phyloP scores from a whole-genome alignment of 805 yeast genomes.

The Tetrapisispora arboricola region DNA sequence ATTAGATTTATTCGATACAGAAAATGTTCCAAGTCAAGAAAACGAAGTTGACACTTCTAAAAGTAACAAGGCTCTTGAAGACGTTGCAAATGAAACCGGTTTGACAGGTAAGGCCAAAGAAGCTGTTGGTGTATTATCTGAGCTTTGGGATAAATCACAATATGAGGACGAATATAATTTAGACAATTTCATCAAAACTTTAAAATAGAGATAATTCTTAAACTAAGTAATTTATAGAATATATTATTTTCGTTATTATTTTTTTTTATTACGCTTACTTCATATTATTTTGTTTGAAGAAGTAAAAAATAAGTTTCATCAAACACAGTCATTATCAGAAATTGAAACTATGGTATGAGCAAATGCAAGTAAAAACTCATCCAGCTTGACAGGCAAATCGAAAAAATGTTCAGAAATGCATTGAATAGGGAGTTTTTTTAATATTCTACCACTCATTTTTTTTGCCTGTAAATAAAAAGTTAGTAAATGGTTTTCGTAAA shows the following conservation, averaged over 20 bases:
- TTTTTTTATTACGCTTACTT: neutral
- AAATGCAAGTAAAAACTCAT: slow-evolving; percentile 19
- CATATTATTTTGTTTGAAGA: too few relatives aligned
- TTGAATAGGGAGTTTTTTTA: slow-evolving; percentile 21
- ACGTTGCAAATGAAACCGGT: slow-evolving; percentile 52
- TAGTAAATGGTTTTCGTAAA: slow-evolving; percentile 9
- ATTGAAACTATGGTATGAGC: slow-evolving; percentile 5
- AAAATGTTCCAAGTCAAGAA: slow-evolving; percentile 39
- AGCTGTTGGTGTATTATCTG: slow-evolving; percentile 80
- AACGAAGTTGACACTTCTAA: slow-evolving; percentile 26
- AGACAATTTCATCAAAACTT: slow-evolving; percentile 80
- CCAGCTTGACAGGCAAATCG: slow-evolving; percentile 17
- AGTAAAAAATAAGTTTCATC: neutral
- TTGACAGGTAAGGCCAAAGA: slow-evolving; percentile 78
- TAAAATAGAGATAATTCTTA: slow-evolving; percentile 31
- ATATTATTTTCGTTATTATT: slow-evolving; percentile 3
- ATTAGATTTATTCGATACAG: slow-evolving; percentile 76
- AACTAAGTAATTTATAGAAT: neutral
- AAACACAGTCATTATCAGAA: neutral
- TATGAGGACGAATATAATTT: slow-evolving; percentile 95
- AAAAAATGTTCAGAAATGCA: slow-evolving; percentile 23
- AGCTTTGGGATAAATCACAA: slow-evolving; percentile 92
- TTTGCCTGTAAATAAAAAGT: slow-evolving; percentile 9
- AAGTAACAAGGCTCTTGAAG: slow-evolving; percentile 26
- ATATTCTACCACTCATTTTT: slow-evolving; percentile 24